Percentiles rank a stretch among this genome's conserved stretches.
phyloP scores from a whole-genome alignment of 2,329 filamentous ascomycete genomes.

The Xylaria digitata region DNA sequence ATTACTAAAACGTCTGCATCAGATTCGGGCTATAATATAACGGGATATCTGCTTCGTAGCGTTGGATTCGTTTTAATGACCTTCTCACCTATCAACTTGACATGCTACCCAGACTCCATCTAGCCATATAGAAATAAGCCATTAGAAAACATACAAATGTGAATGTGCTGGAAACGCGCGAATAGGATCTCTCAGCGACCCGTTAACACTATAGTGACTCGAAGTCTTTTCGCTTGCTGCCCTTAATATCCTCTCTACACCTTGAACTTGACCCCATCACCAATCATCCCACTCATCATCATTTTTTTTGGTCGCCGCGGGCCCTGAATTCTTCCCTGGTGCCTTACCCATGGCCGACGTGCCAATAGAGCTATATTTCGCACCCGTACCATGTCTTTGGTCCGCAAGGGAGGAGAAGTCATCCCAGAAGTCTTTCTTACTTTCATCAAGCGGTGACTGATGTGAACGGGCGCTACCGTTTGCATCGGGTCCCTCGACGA shows the following conservation, averaged over 20 bases:
- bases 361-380: slow-evolving; percentile 63
- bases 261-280: slow-evolving; percentile 52
- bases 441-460: slow-evolving; percentile 63
- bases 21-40: slow-evolving; percentile 6
- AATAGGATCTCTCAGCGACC: slow-evolving; percentile 62
- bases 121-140: slow-evolving; percentile 43
- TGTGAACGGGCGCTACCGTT: slow-evolving; percentile 48
- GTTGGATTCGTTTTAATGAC: background rate
- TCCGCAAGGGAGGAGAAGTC: slow-evolving; percentile 80
- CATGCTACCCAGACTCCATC: slow-evolving; percentile 44
- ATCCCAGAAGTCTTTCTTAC: slow-evolving; percentile 90
- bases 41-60: background rate
- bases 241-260: background rate
- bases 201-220: slow-evolving; percentile 43
- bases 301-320: slow-evolving; percentile 56
- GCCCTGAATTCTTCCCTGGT: slow-evolving; percentile 50
- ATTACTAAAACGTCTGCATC: background rate
- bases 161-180: slow-evolving; percentile 30
- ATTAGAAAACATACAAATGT: slow-evolving; percentile 28
- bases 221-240: background rate
- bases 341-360: slow-evolving; percentile 71
- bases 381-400: slow-evolving; percentile 57
- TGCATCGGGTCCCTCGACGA: slow-evolving; percentile 79
- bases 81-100: slow-evolving; percentile 27
- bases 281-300: slow-evolving; percentile 74